Evolutionary conservation across 345 rosid genomes (phyloP), one percentile per base, ranked within the genome.

Genomic region (Noccaea caerulescens): DNA sequence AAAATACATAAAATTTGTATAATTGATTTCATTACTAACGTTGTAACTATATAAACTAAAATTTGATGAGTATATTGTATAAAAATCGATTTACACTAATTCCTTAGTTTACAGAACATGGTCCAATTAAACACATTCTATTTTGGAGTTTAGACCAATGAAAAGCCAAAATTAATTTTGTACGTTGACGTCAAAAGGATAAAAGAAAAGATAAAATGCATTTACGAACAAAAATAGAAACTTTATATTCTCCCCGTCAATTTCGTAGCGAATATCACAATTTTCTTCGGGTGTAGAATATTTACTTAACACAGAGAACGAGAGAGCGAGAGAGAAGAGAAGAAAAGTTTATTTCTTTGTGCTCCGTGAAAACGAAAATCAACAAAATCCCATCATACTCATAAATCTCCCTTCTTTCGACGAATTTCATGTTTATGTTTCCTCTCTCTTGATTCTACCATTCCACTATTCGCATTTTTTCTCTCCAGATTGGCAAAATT

Each of bases 201-300:
- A 64, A 65, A 73, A 72, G 34, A 16, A 27, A 42, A 58, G 37
- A 73, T 10, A 47, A 69, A 47, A 8, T 69, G 70, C 37, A 69
- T 63, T 42, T 4, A 51, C 43, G 37, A 70, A 58, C 59, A 76
- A 70, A 64, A 76, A 70, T 76, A 76, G 76, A 76, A 70, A 76
- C 72, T 9, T 62, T 70, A 81, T 63, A 62, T 71, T 80, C 76
- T 80, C 83, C 78, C 85, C 82, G 79, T 81, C 78, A 62, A 75
- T 78, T 81, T 79, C 76, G 80, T 83, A 60, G 59, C 58, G 18
- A 71, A 70, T 71, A 50, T 58, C 76, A 65, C 68, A 60, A 49
- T 71, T 61, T 44, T 34, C 68, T 74, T 51, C 52, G 64, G 71
- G 14, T 33, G n/a, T 41, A 67, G 63, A 50, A 59, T 46, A 55